These are phyloP conservation scores for Penicillium roqueforti DNA, from an alignment of 495 filamentous ascomycete genomes.

Conservation along the genomic window DNA sequence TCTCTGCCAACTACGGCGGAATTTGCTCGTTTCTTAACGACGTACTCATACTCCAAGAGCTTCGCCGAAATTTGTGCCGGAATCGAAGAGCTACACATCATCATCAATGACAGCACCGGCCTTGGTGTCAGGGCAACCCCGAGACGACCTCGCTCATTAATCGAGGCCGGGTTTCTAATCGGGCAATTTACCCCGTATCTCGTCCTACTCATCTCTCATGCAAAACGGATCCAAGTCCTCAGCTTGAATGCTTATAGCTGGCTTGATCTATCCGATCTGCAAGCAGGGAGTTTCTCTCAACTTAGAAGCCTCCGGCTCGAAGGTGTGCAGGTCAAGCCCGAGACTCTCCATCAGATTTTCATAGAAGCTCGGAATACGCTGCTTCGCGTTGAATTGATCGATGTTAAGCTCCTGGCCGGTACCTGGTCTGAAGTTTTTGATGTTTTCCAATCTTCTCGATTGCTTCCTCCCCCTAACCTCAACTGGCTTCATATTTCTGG, in stretches of 20 bases:
- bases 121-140: background rate
- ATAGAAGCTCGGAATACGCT: background rate
- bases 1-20: background rate
- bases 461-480: background rate
- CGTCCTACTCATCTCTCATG: background rate
- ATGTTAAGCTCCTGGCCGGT: background rate
- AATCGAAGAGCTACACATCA: background rate
- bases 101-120: background rate
- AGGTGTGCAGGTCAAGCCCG: background rate
- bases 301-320: background rate
- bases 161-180: background rate
- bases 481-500: background rate
- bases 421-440: background rate
- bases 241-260: background rate
- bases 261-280: background rate
- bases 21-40: background rate
- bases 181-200: background rate
- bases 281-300: background rate
- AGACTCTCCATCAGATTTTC: background rate
- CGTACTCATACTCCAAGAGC: background rate
- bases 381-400: background rate
- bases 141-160: background rate
- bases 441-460: no score
- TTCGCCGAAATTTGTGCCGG: background rate
- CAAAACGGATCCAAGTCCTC: background rate